Base-by-base conservation (phyloP, 345 rosid genomes). In the Anastatica hierochuntica region DNA sequence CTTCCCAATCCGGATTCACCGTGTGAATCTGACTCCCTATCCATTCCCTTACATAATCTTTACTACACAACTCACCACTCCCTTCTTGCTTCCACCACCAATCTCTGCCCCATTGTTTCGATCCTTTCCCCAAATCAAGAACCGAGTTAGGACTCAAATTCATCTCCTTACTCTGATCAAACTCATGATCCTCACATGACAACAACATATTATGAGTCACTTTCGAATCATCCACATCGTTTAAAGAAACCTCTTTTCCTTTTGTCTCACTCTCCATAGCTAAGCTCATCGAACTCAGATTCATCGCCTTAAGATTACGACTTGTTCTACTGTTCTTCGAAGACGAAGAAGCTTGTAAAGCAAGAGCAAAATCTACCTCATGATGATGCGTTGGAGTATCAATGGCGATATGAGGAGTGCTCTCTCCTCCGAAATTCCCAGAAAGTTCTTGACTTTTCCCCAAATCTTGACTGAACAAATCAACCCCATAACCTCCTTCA, bases 21-120 rank as follows among this genome's bases (percentile, higher is more conserved):
- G 87, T 84, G 38, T 80, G 78, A 48, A 88, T 88, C 48, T 92
- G 98, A 71, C 97, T 88, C 24, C 97, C 98, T 35, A 92, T 88
- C 98, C 98, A 92, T 70, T 92, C 98, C 82, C 67, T 81, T 9
- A 92, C 94, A 43, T 92, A 88, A 74, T 92, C 98, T 55, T 88
- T 92, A 45, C 95, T 85, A 52, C 90, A 85, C 59, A 88, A 57
- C 57, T 92, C 98, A 38, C 86, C 94, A 68, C 88, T 88, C 20
- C 90, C 94, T 37, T 85, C 95, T 65, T 88, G 97, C 67, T 82
- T 88, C 95, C 97, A 88, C 98, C 98, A 92, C 98, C 98, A 92
- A 64, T 92, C 98, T 63, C 88, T 85, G 4, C 98, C 95, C 98
- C 98, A 88, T 54, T 88, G 95, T 43, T 84, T 84, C 0, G 72